Evolutionary conservation across 345 rosid genomes (phyloP).

Genomic region (Bruguiera gymnorhiza): DNA sequence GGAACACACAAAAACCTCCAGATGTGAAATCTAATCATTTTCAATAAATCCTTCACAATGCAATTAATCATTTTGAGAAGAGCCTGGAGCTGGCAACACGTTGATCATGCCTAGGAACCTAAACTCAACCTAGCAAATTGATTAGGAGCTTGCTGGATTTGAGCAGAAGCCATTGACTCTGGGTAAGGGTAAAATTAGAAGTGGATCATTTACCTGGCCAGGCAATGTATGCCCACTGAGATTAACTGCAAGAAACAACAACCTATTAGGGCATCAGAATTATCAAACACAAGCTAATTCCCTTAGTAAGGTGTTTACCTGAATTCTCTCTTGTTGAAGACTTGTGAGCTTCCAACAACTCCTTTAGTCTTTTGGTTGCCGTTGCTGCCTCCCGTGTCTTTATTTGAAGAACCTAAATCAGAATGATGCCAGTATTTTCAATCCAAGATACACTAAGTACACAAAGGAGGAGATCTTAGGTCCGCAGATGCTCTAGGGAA

Average conservation of each 20-base stretch:
- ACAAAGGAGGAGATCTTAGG: background rate
- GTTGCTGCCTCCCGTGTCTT: background rate
- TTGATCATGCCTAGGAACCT: slow-evolving; percentile 17
- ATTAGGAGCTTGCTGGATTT: slow-evolving; percentile 4
- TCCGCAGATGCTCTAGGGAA: background rate
- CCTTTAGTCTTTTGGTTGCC: background rate
- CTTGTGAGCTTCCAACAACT: background rate
- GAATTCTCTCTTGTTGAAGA: slow-evolving; percentile 2
- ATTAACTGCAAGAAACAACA: slow-evolving; percentile 35
- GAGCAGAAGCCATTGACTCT: slow-evolving; percentile 4
- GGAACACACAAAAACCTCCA: slow-evolving; percentile 4
- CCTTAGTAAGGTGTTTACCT: slow-evolving; percentile 18
- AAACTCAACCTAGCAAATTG: slow-evolving; percentile 12
- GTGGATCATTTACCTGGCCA: slow-evolving; percentile 45
- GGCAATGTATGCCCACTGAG: slow-evolving; percentile 44
- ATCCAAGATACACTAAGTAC: background rate
- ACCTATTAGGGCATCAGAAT: slow-evolving; percentile 11
- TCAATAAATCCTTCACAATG: no score
- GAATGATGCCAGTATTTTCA: background rate
- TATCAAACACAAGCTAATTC: background rate
- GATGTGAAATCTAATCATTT: background rate
- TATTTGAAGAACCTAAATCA: background rate
- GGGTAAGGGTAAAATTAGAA: background rate
- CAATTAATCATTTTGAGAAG: slow-evolving; percentile 5
- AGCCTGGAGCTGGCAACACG: slow-evolving; percentile 5